Evolutionary conservation across 148 eudicot genomes (phyloP), one percentile per base, ranked within the genome.

Genomic region (Polygonum aviculare): DNA sequence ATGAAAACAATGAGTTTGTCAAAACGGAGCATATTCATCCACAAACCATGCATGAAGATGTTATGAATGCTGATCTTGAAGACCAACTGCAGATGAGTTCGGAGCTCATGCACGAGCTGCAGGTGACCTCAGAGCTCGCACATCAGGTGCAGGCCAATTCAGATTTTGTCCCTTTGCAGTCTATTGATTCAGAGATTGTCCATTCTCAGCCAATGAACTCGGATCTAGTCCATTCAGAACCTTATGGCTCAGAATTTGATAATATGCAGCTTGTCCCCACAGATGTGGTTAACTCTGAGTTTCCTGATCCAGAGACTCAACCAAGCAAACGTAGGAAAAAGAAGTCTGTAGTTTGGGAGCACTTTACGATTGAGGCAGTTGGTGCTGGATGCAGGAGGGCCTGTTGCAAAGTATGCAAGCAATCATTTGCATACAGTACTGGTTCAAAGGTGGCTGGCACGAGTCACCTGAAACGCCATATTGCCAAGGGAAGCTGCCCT

Each of bases 401-500:
- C 35, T 87, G 86, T 70, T 91, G 96, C 72, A 91, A 91, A 76
- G 87, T 87, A 21, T 91, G 96, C 74, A 86, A 87, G 81, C 90
- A 89, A 52, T 91, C 96, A 26, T 91, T 88, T 79, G 96, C 96
- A 5, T 91, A 91, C 78, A 91, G 92, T 75, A 89, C 88, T 19
- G 96, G 96, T 35, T 82, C 89, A 5, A 91, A 87, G 81, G 92
- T 87, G 33, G 92, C 92, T 9, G 96, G 96, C 19, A 91, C 96
- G 7, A 91, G 96, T 79, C 96, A 91, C 79, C 84, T 91, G 38
- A 91, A 91, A 74, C 89, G 96, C 12, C 96, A 91, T 80, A 89
- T 91, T 45, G 92, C 96, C 69, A 91, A 87, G 79, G 96, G 96
- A 7, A 77, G 90, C 5, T 91, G 96, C 78, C 89, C 89, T 10